Conservation (phyloP, 768 basidiomycete species). For the Boletus sp. region DNA sequence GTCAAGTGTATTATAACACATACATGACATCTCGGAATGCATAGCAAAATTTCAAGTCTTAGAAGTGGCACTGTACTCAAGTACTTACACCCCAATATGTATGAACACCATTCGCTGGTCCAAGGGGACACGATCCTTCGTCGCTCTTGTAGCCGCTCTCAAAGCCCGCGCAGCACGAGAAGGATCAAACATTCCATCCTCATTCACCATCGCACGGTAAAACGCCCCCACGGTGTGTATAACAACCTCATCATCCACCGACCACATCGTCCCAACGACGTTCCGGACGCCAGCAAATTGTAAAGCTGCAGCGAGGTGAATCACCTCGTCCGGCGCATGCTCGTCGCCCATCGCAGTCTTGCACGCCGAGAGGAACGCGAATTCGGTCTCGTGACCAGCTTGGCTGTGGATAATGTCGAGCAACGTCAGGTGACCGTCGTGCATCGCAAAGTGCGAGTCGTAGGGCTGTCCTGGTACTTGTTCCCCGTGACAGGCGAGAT, state of each 20-base stretch:
- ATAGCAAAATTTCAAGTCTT: background rate
- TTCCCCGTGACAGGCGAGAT: slow-evolving; percentile 30
- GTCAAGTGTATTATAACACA: too few species aligned
- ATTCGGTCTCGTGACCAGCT: slow-evolving; percentile 14
- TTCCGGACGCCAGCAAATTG: slow-evolving; percentile 28
- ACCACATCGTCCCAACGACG: slow-evolving; percentile 34
- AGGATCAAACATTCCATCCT: slow-evolving; percentile 16
- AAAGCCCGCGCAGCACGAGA: slow-evolving; percentile 16
- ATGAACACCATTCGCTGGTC: slow-evolving; percentile 25
- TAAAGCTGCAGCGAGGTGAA: slow-evolving; percentile 33
- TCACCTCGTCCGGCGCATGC: slow-evolving; percentile 25
- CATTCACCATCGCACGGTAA: slow-evolving; percentile 17
- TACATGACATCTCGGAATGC: too few species aligned
- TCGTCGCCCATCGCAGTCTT: slow-evolving; percentile 27
- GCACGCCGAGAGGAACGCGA: slow-evolving; percentile 34
- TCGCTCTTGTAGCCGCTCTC: slow-evolving; percentile 8
- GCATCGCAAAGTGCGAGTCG: slow-evolving; percentile 20
- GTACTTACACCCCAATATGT: slow-evolving; percentile 17
- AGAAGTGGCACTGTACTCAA: background rate
- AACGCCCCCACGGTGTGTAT: slow-evolving; percentile 14
- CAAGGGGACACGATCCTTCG: slow-evolving; percentile 13
- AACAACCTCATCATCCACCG: slow-evolving; percentile 24
- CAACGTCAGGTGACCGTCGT: slow-evolving; percentile 19
- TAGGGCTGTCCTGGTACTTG: slow-evolving; percentile 15
- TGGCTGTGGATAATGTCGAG: slow-evolving; percentile 20